Percentiles rank a stretch among this genome's conserved stretches.
Evolutionary conservation across 176 grass and related monocot species (phyloP).

Genomic region (Triticum dicoccoides): DNA sequence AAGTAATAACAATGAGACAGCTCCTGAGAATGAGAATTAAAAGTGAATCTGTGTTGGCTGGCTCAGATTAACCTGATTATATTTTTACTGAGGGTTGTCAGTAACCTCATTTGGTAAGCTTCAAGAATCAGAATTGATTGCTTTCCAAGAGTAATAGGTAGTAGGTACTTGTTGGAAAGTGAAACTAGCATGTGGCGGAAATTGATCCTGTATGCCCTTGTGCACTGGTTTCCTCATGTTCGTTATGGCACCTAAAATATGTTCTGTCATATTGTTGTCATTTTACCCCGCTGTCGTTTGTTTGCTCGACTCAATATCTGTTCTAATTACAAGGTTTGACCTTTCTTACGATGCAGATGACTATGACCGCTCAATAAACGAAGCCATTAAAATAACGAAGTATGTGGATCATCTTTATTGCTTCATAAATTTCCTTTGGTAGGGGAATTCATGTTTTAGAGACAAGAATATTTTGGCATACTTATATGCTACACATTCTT

Average conservation of each 20-base stretch:
- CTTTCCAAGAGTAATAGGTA: neutral
- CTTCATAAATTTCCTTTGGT: neutral
- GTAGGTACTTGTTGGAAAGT: neutral
- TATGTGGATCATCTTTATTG: constrained; percentile 50
- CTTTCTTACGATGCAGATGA: constrained; percentile 76
- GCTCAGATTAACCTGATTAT: neutral
- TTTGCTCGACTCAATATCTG: neutral
- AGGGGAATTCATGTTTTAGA: neutral
- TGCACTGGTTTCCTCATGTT: neutral
- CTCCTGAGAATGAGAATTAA: neutral
- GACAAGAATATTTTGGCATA: neutral
- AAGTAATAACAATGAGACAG: constrained; percentile 7
- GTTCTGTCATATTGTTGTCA: neutral
- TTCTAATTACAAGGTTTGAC: constrained; percentile 26
- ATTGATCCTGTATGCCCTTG: neutral
- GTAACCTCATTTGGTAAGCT: constrained; percentile 12
- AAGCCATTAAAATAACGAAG: constrained; percentile 99
- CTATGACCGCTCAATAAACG: constrained; percentile 96
- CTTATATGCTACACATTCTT: constrained; percentile 27
- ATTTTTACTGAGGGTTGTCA: neutral
- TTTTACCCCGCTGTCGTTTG: neutral
- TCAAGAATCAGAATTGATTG: constrained; percentile 5
- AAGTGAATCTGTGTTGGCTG: constrained; percentile 28
- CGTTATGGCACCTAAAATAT: constrained; percentile 11
- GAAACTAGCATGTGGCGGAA: neutral